Evolutionary conservation across 768 basidiomycete species (phyloP).

Genomic region (Rhizopogon vesiculosus): DNA sequence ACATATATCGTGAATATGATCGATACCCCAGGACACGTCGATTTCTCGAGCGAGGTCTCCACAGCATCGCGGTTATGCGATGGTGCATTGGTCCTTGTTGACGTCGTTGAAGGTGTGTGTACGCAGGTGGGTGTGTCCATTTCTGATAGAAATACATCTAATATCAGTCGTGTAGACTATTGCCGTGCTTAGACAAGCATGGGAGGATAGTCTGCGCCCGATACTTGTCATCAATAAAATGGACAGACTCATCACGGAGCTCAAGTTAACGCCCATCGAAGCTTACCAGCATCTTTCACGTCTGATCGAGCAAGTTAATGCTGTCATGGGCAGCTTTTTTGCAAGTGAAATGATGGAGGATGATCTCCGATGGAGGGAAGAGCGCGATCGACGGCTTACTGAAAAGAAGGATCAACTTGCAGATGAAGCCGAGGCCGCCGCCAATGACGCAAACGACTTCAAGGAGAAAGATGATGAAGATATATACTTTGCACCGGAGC

Average conservation of each 20-base stretch:
- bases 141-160: background rate
- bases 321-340: constrained; percentile 96
- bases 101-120: constrained; percentile 97
- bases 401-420: constrained; percentile 68
- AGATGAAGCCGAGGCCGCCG: constrained; percentile 56
- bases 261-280: constrained; percentile 86
- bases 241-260: constrained; percentile 90
- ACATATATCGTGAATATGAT: constrained; percentile 93
- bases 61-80: constrained; percentile 92
- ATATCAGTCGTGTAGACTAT: constrained; percentile 60
- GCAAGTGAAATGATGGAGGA: constrained; percentile 96
- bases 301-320: constrained; percentile 95
- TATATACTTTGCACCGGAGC: constrained; percentile 94
- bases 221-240: constrained; percentile 97
- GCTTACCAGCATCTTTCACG: constrained; percentile 93
- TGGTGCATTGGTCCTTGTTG: constrained; percentile 92
- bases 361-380: constrained; percentile 90
- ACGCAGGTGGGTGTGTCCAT: constrained; percentile 73
- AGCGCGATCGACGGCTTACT: constrained; percentile 76
- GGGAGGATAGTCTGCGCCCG: constrained; percentile 83
- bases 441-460: constrained; percentile 64
- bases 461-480: constrained; percentile 97
- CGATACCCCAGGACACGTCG: constrained; percentile 98
- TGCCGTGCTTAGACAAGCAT: constrained; percentile 91
- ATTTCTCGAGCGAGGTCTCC: constrained; percentile 96